These are phyloP conservation scores for Phaseolus lunatus DNA, from an alignment of 306 rosid species.

Conservation along the genomic window DNA sequence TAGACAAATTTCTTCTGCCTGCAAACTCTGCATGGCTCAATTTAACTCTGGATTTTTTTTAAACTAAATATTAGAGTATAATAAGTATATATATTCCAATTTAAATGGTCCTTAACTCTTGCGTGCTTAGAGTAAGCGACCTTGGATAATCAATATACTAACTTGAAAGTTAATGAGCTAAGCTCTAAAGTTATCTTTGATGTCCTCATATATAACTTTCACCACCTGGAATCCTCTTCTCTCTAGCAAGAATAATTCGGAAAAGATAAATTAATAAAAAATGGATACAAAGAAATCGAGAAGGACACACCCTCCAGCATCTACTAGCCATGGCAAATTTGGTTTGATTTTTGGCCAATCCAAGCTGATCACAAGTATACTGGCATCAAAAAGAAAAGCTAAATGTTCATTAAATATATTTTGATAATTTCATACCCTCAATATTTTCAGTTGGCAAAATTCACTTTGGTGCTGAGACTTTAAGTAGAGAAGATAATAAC, in stretches of 20 bases:
- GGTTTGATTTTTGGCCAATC: slow-evolving; percentile 74
- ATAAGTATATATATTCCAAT: background rate
- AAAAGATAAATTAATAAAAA: slow-evolving; percentile 28
- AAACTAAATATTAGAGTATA: background rate
- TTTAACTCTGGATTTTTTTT: background rate
- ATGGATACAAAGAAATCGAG: slow-evolving; percentile 88
- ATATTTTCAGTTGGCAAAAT: slow-evolving; percentile 15
- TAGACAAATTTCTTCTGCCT: slow-evolving; percentile 38
- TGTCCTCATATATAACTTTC: slow-evolving; percentile 23
- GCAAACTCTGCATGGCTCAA: slow-evolving; percentile 31
- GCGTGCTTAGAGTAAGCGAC: slow-evolving; percentile 16
- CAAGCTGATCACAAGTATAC: slow-evolving; percentile 77
- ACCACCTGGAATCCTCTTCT: slow-evolving; percentile 23
- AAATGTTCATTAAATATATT: slow-evolving; percentile 24
- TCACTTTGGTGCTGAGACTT: slow-evolving; percentile 30
- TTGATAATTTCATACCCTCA: slow-evolving; percentile 26
- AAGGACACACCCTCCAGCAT: slow-evolving; percentile 84
- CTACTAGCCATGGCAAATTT: slow-evolving; percentile 93
- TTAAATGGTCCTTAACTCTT: slow-evolving; percentile 11
- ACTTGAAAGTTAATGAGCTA: slow-evolving; percentile 18
- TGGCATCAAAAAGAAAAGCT: slow-evolving; percentile 43
- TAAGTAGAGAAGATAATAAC: slow-evolving; percentile 21
- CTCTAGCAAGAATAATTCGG: slow-evolving; percentile 36
- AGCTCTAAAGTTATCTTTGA: slow-evolving; percentile 33
- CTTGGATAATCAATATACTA: slow-evolving; percentile 1